Evolutionary conservation across 2,329 filamentous ascomycete species (phyloP).

Genomic region (Alternaria gaisen): DNA sequence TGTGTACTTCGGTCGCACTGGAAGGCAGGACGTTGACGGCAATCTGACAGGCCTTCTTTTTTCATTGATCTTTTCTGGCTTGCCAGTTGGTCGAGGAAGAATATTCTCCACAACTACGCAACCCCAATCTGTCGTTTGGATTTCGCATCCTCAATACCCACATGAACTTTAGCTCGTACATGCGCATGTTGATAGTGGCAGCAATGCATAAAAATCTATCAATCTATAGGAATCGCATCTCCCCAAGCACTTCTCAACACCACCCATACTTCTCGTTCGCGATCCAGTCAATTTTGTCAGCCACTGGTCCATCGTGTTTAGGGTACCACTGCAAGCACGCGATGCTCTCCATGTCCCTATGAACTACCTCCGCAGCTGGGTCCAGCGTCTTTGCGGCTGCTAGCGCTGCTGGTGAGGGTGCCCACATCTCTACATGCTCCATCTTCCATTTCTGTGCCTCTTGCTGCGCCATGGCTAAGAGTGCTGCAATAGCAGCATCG

Average conservation of each 20-base stretch:
- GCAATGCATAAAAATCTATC: neutral
- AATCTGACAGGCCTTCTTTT: conserved; percentile 78
- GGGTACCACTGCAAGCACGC: conserved; percentile 75
- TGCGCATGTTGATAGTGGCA: neutral
- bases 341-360: conserved; percentile 73
- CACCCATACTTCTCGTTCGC: conserved; percentile 81
- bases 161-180: neutral
- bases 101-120: neutral
- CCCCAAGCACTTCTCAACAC: conserved; percentile 62
- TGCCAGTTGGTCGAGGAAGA: conserved; percentile 46
- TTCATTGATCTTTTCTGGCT: conserved; percentile 47
- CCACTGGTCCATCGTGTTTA: conserved; percentile 53
- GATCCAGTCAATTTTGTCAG: conserved; percentile 72
- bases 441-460: conserved; percentile 78
- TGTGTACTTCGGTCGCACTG: conserved; percentile 79
- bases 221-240: neutral
- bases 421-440: conserved; percentile 81
- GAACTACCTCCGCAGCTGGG: conserved; percentile 58
- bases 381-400: conserved; percentile 58
- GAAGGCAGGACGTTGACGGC: conserved; percentile 80
- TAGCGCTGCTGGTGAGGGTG: conserved; percentile 67
- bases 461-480: conserved; percentile 72
- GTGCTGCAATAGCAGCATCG: conserved; percentile 62
- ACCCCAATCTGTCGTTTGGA: neutral
- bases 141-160: neutral